These are phyloP conservation scores for Pyrrhoderma noxium DNA, from an alignment of 1,284 basidiomycete genomes.

Conservation along the genomic window DNA sequence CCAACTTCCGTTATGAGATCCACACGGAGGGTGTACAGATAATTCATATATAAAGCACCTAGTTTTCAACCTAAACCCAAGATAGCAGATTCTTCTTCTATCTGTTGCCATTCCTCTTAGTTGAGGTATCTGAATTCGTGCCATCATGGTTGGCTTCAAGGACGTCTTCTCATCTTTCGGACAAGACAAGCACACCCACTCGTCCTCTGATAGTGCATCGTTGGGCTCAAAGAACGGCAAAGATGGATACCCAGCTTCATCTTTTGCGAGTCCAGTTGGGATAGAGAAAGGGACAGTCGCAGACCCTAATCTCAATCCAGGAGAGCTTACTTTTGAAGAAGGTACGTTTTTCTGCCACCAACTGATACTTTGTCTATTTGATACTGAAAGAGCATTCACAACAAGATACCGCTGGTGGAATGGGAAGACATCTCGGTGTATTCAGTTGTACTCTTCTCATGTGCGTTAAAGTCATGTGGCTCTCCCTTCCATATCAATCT, in stretches of 20 bases:
- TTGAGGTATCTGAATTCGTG: no score
- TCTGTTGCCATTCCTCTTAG: no score
- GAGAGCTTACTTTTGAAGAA: conserved; percentile 26
- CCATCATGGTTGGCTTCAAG: conserved; percentile 6
- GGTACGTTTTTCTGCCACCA: conserved; percentile 21
- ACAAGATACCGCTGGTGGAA: conserved; percentile 38
- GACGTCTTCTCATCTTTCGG: neutral
- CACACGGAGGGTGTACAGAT: no score
- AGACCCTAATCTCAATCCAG: conserved; percentile 21
- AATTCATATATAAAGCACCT: no score
- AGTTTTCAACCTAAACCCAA: no score
- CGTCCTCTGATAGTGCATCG: neutral
- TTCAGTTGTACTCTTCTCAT: conserved; percentile 43
- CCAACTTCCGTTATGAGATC: no score
- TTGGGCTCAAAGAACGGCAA: conserved; percentile 6
- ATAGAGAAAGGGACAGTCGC: neutral
- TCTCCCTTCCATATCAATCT: conserved; percentile 4
- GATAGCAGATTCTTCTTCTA: no score
- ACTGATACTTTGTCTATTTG: neutral
- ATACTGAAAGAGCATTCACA: neutral
- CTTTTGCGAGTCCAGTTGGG: neutral
- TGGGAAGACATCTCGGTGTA: conserved; percentile 44
- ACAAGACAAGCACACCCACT: neutral
- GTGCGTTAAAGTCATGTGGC: no score
- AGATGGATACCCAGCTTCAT: neutral